A percentile compares a stretch with the other conserved stretches of the same genome.
phyloP scores from a whole-genome alignment of 257 asterid species.

The Solanum pimpinellifolium region DNA sequence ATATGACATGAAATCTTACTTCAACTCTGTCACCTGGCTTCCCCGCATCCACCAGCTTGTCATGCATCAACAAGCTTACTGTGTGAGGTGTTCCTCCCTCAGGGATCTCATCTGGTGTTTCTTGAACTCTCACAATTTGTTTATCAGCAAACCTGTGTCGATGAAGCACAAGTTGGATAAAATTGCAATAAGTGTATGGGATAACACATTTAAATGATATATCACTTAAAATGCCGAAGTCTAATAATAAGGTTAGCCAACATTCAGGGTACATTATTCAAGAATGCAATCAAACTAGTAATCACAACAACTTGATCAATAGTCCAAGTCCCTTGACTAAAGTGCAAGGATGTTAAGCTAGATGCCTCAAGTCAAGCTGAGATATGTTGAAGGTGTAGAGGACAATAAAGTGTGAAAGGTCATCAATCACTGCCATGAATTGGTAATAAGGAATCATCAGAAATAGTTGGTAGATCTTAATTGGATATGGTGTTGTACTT shows the following conservation, averaged over 20 bases:
- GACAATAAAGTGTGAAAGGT: background rate
- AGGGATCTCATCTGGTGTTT: constrained; percentile 95
- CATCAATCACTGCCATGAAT: background rate
- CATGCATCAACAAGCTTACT: constrained; percentile 95
- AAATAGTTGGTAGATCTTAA: background rate
- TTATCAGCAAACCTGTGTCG: constrained; percentile 76
- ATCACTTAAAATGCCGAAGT: background rate
- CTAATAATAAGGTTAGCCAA: background rate
- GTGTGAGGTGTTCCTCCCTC: constrained; percentile 99
- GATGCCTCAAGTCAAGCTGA: background rate
- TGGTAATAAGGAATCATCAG: background rate
- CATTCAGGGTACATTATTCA: background rate
- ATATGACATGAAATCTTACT: constrained; percentile 31
- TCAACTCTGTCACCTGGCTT: constrained; percentile 99
- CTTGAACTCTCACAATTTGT: constrained; percentile 97
- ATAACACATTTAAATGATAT: background rate
- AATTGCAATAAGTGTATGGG: background rate
- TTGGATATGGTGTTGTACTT: background rate
- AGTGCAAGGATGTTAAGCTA: background rate
- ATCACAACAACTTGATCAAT: background rate
- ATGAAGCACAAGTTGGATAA: background rate
- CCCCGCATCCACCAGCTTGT: constrained; percentile 90
- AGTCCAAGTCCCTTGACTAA: background rate
- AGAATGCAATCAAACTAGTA: background rate
- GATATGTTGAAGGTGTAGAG: background rate